Percentiles rank a stretch among this genome's conserved stretches.
Evolutionary conservation across 257 asterid genomes (phyloP).

Genomic region (Penstemon davidsonii): DNA sequence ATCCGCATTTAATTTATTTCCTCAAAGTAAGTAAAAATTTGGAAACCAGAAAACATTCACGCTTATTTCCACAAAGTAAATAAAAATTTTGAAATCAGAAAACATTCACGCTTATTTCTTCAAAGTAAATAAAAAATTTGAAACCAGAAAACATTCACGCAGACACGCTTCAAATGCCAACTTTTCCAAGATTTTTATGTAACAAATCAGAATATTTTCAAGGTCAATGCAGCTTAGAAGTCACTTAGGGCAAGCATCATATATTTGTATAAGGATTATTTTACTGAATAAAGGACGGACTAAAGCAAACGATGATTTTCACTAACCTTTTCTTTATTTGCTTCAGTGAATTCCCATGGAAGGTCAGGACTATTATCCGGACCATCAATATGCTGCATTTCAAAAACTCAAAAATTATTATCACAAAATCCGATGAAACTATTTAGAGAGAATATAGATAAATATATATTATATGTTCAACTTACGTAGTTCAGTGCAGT

Average conservation of each 20-base stretch:
- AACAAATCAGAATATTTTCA: no score
- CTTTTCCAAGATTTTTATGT: no score
- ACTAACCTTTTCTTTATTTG: conserved; percentile 70
- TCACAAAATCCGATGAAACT: not conserved
- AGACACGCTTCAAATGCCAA: no score
- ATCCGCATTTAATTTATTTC: not conserved
- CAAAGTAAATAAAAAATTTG: not conserved
- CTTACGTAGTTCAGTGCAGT: conserved; percentile 91
- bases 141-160: conserved; percentile 7
- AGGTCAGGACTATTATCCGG: conserved; percentile 82
- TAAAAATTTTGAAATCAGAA: not conserved
- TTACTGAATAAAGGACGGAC: not conserved
- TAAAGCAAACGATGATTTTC: conserved; percentile 2
- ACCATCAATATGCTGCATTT: conserved; percentile 71
- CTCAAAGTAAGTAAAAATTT: not conserved
- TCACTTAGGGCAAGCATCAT: not conserved
- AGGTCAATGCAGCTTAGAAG: no score
- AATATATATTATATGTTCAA: not conserved
- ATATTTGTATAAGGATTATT: not conserved
- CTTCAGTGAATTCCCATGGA: conserved; percentile 76
- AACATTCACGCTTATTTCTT: no score
- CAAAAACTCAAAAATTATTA: conserved; percentile 15
- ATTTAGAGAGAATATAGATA: not conserved
- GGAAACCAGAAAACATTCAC: no score
- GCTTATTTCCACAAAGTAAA: not conserved